Evolutionary conservation across 345 rosid genomes (phyloP).

Genomic region (Murraya paniculata): DNA sequence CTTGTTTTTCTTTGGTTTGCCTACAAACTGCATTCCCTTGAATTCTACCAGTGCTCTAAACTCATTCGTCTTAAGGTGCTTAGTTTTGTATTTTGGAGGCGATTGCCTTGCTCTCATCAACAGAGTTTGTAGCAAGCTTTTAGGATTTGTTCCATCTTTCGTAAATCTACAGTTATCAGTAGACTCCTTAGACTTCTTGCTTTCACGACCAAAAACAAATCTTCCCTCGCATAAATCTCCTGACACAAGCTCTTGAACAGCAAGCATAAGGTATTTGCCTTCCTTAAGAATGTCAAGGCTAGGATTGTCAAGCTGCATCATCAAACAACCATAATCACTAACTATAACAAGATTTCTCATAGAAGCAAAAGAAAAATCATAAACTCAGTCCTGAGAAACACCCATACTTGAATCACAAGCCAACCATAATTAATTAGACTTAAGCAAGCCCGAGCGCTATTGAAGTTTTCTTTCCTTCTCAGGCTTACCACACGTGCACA

Average conservation of each 20-base stretch:
- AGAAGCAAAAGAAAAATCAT: not conserved
- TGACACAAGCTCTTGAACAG: conserved; percentile 85
- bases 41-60: conserved; percentile 91
- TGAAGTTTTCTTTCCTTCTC: not conserved
- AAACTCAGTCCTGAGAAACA: conserved; percentile 3
- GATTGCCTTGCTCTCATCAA: conserved; percentile 96
- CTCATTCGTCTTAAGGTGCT: conserved; percentile 92
- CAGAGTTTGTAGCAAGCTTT: conserved; percentile 89
- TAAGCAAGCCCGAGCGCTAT: not conserved
- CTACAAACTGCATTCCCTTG: conserved; percentile 97
- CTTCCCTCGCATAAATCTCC: conserved; percentile 98
- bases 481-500: not conserved
- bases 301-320: conserved; percentile 75
- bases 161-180: conserved; percentile 50
- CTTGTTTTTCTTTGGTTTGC: conserved; percentile 89
- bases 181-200: conserved; percentile 53
- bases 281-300: conserved; percentile 72
- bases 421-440: not conserved
- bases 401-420: not conserved
- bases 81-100: conserved; percentile 94
- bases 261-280: conserved; percentile 87
- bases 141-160: conserved; percentile 87
- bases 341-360: not conserved
- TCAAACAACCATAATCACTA: conserved; percentile 5
- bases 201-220: conserved; percentile 89